Conservation (phyloP, 2,329 filamentous ascomycete species). For the Xylariaceae sp. region DNA sequence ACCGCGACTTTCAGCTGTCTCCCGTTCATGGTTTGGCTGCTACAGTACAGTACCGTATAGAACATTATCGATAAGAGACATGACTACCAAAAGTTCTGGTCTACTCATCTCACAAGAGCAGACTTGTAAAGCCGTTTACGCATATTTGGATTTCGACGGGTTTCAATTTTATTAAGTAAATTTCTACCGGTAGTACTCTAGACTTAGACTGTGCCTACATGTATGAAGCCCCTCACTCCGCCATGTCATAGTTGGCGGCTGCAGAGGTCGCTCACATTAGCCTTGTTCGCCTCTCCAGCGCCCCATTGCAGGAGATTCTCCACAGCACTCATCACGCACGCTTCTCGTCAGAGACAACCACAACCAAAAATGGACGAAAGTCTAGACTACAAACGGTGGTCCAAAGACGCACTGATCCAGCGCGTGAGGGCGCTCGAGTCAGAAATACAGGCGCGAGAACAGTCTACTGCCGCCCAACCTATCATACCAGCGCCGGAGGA, state of each 20-base stretch:
- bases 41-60: too few species aligned
- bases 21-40: not conserved
- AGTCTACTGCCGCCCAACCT: not conserved
- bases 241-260: conserved; percentile 19
- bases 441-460: conserved; percentile 31
- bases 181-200: too few species aligned
- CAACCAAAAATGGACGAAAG: conserved; percentile 21
- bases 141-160: too few species aligned
- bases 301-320: conserved; percentile 16
- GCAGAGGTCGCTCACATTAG: conserved; percentile 8
- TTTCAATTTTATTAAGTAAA: too few species aligned
- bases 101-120: too few species aligned
- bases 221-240: conserved; percentile 20
- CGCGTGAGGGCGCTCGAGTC: conserved; percentile 65
- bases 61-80: too few species aligned
- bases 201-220: too few species aligned
- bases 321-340: conserved; percentile 11
- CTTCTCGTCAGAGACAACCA: conserved; percentile 1
- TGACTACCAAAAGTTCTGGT: too few species aligned
- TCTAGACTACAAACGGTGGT: conserved; percentile 61
- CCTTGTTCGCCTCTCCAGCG: conserved; percentile 5
- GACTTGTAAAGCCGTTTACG: too few species aligned
- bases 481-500: conserved; percentile 1
- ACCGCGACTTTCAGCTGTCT: too few species aligned
- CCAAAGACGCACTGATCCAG: conserved; percentile 61